Base-by-base conservation (phyloP, 495 filamentous ascomycete genomes). In the Tuber microsphaerosporum region DNA sequence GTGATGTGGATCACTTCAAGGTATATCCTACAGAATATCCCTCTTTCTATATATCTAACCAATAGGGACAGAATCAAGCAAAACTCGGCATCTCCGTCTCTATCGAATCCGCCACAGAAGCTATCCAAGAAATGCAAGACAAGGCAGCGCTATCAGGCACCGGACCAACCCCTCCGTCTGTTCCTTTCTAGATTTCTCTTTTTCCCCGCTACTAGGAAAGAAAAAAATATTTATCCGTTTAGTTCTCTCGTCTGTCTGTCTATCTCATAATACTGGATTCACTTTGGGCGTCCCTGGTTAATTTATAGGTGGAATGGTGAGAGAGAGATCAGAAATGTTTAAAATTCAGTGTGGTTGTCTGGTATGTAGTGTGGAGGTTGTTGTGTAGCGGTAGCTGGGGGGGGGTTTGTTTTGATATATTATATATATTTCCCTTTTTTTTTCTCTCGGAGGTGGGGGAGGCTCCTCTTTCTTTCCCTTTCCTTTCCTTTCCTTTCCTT, bases 1-100 rank as follows among this genome's bases (percentile, higher is more conserved):
- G 94, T 79, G 96, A 99, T 84, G 94, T 99, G 83, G 96, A 99
- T 85, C 96, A 98, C 84, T 87, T 89, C 78, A 95, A 95, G 88
- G 95, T 98, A 89, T 85, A 79, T 79, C 77, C n/a, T 76, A 74
- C 46, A 70, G 65, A 68, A 48, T 78, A 51, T 74, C 77, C 31
- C 75, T 71, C 75, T 75, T 78, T 75, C 42, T 20, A 22, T 34
- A 17, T 34, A 79, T 79, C 43, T 71, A 79, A 79, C 73, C 77
- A 76, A 69, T 81, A 73, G 34, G 31, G 19, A 31, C 84, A 98
- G 96, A 93, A 97, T 91, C 87, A 90, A 85, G 92, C 94, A 76
- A 98, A 97, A 87, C 88, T 98, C 83, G 96, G 96, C 75, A 87
- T 99, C 75, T 93, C 92, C 72, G 92, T 99, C 74, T 95, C 93